These are phyloP conservation scores for Scolecobasidium constrictum DNA, from an alignment of 2,329 filamentous ascomycete genomes.

Conservation along the genomic window DNA sequence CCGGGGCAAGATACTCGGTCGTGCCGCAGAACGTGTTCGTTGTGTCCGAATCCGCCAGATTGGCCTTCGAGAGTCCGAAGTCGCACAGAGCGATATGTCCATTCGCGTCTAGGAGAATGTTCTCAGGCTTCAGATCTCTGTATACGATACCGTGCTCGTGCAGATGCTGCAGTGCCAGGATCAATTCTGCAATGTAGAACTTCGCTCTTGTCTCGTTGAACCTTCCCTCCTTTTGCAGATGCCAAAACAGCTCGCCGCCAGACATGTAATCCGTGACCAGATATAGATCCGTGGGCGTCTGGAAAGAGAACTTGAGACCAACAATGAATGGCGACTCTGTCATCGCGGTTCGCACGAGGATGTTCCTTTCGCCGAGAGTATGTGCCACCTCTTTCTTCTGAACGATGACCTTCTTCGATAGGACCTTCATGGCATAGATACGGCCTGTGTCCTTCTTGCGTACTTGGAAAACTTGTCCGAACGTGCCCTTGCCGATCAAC, in stretches of 20 bases:
- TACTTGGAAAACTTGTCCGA: constrained; percentile 97
- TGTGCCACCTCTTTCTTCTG: constrained; percentile 99
- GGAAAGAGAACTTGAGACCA: constrained; percentile 96
- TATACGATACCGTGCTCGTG: constrained; percentile 98
- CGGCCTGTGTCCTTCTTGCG: constrained; percentile 91
- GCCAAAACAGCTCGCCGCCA: constrained; percentile 96
- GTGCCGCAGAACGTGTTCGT: constrained; percentile 99
- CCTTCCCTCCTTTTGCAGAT: constrained; percentile 90
- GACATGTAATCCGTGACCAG: constrained; percentile 99
- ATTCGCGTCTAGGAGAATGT: constrained; percentile 92
- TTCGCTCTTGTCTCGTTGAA: constrained; percentile 93
- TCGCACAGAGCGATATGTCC: constrained; percentile 97
- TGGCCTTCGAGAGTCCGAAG: constrained; percentile 95
- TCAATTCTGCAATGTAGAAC: constrained; percentile 97
- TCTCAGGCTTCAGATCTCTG: constrained; percentile 93
- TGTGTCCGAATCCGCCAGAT: constrained; percentile 91
- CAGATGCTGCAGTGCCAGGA: constrained; percentile 86
- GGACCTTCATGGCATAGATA: constrained; percentile 98
- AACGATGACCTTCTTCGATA: constrained; percentile 99
- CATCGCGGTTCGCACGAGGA: constrained; percentile 89
- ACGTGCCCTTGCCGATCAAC: constrained; percentile 95
- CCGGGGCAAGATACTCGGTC: constrained; percentile 91
- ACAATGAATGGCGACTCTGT: constrained; percentile 97
- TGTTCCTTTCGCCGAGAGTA: constrained; percentile 93
- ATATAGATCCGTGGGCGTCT: constrained; percentile 92